Base-by-base conservation (phyloP, 148 eudicot species). In the Nepenthes mirabilis region DNA sequence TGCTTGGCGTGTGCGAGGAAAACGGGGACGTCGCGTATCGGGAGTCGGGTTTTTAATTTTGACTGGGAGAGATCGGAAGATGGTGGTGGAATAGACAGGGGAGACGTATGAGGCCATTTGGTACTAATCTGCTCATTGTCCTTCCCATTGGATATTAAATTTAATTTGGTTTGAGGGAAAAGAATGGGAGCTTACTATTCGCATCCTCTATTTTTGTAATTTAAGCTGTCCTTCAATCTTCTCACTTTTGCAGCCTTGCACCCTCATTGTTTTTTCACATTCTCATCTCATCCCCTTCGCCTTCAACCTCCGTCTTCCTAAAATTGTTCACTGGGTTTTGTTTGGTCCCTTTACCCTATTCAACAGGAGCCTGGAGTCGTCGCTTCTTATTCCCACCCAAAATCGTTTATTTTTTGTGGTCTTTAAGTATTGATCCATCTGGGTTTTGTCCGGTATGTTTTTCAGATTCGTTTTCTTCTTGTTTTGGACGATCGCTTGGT, bases 361-460 rank as follows among this genome's bases (percentile, higher is more conserved):
- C 8, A 14, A 8, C 6, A 35, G 45, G 36, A 43, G 36, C 45
- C 43, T 9, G 51, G 67, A 14, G 40, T 14, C 23, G 14, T 51
- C 57, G 11, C 52, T 2, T 66, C 8, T 43, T 55, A 50, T 34
- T 33, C n/a, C 55, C 75, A 72, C 48, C 36, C 23, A 36, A 49
- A 47, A 43, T 63, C 45, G n/a, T 36, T 35, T n/a, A 49, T 49
- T 49, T 49, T 49, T 11, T 11, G 14, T 49, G 2, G 54, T 60
- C 63, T 68, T 55, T 33, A 57, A 60, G 64, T 68, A 63, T 23
- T 23, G 78, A 75, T 75, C 78, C 65, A 66, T 70, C 65, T 68
- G 65, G 65, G 59, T 59, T 36, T 69, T 62, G 34, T 64, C 55
- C 14, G 62, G 71, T 73, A 32, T 23, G 47, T 49, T 50, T 60